phyloP scores from a whole-genome alignment of 805 yeast species.

The Lipomyces kockii region DNA sequence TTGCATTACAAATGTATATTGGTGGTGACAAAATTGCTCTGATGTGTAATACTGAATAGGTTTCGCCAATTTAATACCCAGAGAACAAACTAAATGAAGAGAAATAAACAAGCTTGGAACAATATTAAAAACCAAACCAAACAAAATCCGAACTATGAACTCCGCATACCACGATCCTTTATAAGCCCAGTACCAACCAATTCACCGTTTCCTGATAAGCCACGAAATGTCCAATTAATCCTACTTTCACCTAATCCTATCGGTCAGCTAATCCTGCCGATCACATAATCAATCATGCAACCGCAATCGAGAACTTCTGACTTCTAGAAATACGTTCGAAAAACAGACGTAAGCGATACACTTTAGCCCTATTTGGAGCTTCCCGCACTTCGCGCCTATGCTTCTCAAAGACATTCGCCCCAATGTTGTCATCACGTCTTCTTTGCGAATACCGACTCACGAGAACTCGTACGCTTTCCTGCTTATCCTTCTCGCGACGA shows the following conservation, averaged over 20 bases:
- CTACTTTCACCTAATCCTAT: background rate
- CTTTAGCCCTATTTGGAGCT: constrained; percentile 34
- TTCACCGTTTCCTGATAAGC: too few species aligned
- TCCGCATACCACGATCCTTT: background rate
- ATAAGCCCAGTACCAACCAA: constrained; percentile 4
- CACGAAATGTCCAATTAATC: background rate
- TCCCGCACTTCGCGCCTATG: constrained; percentile 8
- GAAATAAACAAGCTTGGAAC: background rate
- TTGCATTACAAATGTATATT: background rate
- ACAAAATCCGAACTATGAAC: background rate
- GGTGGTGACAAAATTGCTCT: background rate
- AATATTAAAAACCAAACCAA: background rate
- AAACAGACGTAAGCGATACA: constrained; percentile 32
- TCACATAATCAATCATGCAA: background rate
- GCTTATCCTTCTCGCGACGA: constrained; percentile 8
- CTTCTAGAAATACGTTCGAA: constrained; percentile 29
- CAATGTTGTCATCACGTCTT: constrained; percentile 1
- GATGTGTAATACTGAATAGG: background rate
- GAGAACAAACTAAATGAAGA: background rate
- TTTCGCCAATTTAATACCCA: background rate
- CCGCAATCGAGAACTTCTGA: constrained; percentile 4
- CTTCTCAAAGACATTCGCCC: background rate
- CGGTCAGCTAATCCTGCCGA: too few species aligned
- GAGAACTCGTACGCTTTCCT: constrained; percentile 19
- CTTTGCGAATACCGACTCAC: constrained; percentile 14